A percentile compares a stretch with the other conserved stretches of the same genome.
These are phyloP conservation scores for Gossypium bickii DNA, from an alignment of 345 rosid species.

Conservation along the genomic window DNA sequence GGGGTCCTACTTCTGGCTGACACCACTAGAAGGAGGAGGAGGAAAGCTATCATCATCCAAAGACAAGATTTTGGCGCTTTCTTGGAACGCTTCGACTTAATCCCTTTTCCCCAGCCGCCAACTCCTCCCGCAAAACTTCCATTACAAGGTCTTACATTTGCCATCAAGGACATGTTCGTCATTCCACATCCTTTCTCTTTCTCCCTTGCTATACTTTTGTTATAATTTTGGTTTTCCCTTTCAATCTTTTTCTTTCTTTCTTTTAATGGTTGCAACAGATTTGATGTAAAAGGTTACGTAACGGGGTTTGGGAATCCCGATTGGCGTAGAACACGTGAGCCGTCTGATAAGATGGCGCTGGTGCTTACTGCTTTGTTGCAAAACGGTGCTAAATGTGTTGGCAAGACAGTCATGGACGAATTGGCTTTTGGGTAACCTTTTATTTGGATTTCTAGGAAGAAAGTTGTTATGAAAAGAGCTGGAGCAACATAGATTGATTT, in stretches of 20 bases:
- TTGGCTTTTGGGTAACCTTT: conserved; percentile 61
- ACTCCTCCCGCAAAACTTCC: conserved; percentile 79
- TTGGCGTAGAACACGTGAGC: conserved; percentile 73
- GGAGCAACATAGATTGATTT: too few species aligned
- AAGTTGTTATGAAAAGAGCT: too few species aligned
- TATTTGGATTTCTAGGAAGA: background rate
- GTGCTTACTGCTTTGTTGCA: conserved; percentile 63
- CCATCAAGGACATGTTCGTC: conserved; percentile 69
- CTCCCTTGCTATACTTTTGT: background rate
- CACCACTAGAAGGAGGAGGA: conserved; percentile 47
- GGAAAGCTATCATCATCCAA: conserved; percentile 29
- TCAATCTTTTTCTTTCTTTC: conserved; percentile 10
- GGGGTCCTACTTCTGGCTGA: conserved; percentile 70
- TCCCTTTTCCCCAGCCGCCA: conserved; percentile 78
- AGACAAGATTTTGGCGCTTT: conserved; percentile 72
- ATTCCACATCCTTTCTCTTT: background rate
- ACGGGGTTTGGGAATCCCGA: conserved; percentile 84
- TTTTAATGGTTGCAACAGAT: conserved; percentile 35
- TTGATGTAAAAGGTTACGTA: conserved; percentile 69
- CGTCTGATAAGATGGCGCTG: conserved; percentile 63
- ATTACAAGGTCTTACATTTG: conserved; percentile 65
- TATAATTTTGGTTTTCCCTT: background rate
- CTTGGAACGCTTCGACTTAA: conserved; percentile 58
- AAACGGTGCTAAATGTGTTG: conserved; percentile 90
- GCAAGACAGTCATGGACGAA: conserved; percentile 82